These are phyloP conservation scores for Ascochyta pisi DNA, from an alignment of 2,329 filamentous ascomycete genomes.

Conservation along the genomic window DNA sequence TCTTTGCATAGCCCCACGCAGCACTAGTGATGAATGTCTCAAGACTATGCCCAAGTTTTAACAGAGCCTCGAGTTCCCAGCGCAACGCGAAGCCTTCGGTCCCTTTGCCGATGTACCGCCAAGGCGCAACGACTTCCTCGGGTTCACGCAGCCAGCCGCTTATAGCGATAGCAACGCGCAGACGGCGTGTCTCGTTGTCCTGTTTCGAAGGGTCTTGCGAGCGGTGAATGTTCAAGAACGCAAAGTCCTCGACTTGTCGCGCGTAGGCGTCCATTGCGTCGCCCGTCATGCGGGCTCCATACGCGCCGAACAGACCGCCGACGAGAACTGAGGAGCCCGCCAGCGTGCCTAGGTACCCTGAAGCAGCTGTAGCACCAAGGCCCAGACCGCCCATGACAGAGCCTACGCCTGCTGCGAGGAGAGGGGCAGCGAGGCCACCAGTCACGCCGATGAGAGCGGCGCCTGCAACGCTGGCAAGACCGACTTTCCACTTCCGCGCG, in stretches of 20 bases:
- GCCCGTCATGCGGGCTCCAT: slow-evolving; percentile 80
- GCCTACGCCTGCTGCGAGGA: slow-evolving; percentile 81
- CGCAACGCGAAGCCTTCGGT: slow-evolving; percentile 82
- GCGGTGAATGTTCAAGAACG: slow-evolving; percentile 72
- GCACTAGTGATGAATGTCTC: slow-evolving; percentile 78
- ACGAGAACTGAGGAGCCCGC: slow-evolving; percentile 81
- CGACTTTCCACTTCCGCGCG: slow-evolving; percentile 79
- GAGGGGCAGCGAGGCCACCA: slow-evolving; percentile 76
- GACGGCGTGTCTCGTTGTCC: slow-evolving; percentile 55
- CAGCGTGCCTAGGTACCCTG: slow-evolving; percentile 79
- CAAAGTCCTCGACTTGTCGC: slow-evolving; percentile 87
- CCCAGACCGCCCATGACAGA: slow-evolving; percentile 79
- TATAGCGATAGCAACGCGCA: slow-evolving; percentile 83
- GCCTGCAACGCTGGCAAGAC: slow-evolving; percentile 84
- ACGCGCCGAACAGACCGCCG: slow-evolving; percentile 90
- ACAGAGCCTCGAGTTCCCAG: slow-evolving; percentile 80
- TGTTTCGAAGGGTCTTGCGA: slow-evolving; percentile 56
- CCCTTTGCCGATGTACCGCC: slow-evolving; percentile 75
- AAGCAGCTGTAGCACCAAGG: slow-evolving; percentile 75
- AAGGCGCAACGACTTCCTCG: slow-evolving; percentile 76
- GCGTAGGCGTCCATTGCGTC: slow-evolving; percentile 90
- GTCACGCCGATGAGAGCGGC: slow-evolving; percentile 87
- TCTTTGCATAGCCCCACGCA: slow-evolving; percentile 79
- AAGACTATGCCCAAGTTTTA: slow-evolving; percentile 79
- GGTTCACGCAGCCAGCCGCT: slow-evolving; percentile 80